Evolutionary conservation across 306 rosid genomes (phyloP), one percentile per base, ranked within the genome.

Genomic region (Ochetophila trinervis): DNA sequence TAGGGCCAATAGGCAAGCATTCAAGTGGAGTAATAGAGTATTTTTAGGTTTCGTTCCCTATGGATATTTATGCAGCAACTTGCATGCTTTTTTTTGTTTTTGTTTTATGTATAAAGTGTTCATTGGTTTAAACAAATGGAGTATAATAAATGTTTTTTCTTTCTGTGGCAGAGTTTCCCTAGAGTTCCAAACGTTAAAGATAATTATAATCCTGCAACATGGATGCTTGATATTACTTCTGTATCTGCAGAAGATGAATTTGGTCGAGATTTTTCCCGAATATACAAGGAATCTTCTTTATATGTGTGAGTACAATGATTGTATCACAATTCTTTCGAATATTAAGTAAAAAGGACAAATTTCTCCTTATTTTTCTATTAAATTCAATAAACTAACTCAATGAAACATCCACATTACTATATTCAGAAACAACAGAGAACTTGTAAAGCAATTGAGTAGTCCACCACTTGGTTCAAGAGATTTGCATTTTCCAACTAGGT

Each of bases 141-240:
- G 8, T 51, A 27, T 18, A 40, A 20, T 58, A 2, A 34, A 21
- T 24, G 8, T 68, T 11, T 4, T 14, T 8, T 53, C 52, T 17
- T 49, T 62, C 13, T 47, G n/a, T 15, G 8, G 13, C 59, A 81
- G 82, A 36, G 63, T 12, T 40, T 77, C 52, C 53, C 74, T 15
- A 72, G 82, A 30, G 71, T 81, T 61, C 60, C 75, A 35, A 69
- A 65, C 53, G 69, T 81, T 5, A 69, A 65, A 63, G 51, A 58
- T 10, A 69, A 73, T 57, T 81, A 69, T 52, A 77, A 77, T 66
- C 82, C 82, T 1, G 69, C 79, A 23, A 65, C 82, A 45, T 81
- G 79, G 85, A 76, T 81, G 79, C 52, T 81, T 22, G 82, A 77
- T 32, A 66, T 65, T 59, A 76, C 82, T 60, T 76, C 77, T 27